Conservation (phyloP, 306 rosid species). For the Dryas octopetala region DNA sequence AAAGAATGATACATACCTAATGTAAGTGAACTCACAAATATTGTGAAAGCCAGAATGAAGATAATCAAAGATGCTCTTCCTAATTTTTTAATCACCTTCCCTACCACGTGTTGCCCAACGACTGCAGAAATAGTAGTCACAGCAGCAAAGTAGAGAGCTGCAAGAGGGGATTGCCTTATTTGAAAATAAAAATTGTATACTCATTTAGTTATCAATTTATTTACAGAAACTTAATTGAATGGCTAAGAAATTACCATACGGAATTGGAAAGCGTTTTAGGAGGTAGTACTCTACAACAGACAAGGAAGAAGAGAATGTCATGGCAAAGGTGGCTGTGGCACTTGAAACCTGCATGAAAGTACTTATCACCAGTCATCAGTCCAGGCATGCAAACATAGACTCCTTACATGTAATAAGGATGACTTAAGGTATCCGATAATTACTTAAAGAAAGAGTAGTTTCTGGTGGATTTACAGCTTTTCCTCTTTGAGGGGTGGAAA, state of each 20-base stretch:
- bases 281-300: constrained; percentile 78
- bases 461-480: not conserved
- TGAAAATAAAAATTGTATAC: not conserved
- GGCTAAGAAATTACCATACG: constrained; percentile 46
- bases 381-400: too few relatives aligned
- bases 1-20: constrained; percentile 35
- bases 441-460: not conserved
- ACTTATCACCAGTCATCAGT: not conserved
- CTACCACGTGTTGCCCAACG: constrained; percentile 60
- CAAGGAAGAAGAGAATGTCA: constrained; percentile 81
- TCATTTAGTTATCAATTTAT: not conserved
- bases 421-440: not conserved
- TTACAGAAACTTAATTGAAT: not conserved
- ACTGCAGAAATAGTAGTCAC: constrained; percentile 66
- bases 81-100: constrained; percentile 45
- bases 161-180: too few relatives aligned
- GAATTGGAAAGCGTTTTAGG: constrained; percentile 70
- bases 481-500: too few relatives aligned
- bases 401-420: too few relatives aligned
- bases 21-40: constrained; percentile 62
- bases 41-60: constrained; percentile 64
- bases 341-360: constrained; percentile 62
- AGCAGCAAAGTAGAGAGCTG: constrained; percentile 54
- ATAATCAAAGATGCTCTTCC: constrained; percentile 79
- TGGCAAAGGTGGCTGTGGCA: constrained; percentile 80